These are phyloP conservation scores for Penicillium silybi DNA, from an alignment of 495 filamentous ascomycete genomes.

Conservation along the genomic window DNA sequence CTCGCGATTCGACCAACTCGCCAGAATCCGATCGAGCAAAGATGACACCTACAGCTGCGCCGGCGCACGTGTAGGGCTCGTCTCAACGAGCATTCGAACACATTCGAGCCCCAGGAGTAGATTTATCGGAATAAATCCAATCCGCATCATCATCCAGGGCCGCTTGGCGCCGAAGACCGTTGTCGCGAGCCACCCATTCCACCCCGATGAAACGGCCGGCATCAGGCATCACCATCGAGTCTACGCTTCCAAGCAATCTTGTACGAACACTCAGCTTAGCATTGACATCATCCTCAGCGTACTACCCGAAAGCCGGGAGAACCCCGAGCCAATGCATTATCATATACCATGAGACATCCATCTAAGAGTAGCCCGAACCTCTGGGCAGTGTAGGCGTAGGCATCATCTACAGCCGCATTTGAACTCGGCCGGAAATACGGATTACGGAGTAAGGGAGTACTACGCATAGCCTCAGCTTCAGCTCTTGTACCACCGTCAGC, in stretches of 20 bases:
- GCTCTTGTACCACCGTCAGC: constrained; percentile 15
- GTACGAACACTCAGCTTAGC: neutral
- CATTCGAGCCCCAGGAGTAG: neutral
- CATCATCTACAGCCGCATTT: neutral
- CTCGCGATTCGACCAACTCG: constrained; percentile 10
- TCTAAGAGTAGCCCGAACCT: no score
- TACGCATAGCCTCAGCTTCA: constrained; percentile 5
- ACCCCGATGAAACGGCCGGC: neutral
- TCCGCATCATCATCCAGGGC: neutral
- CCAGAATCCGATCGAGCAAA: constrained; percentile 8
- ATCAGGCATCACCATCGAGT: neutral
- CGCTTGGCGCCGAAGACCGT: no score
- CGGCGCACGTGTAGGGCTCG: neutral
- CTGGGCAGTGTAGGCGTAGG: neutral
- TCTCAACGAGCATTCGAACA: no score
- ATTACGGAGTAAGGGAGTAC: no score
- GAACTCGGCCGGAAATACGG: neutral
- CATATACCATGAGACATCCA: neutral
- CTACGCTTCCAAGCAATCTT: neutral
- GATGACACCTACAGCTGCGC: constrained; percentile 9
- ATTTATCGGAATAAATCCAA: neutral
- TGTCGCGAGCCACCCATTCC: neutral
- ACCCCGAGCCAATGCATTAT: neutral
- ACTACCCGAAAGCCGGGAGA: neutral
- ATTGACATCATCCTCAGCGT: neutral